Evolutionary conservation across 2,329 filamentous ascomycete genomes (phyloP), one percentile per base, ranked within the genome.

Genomic region (Trichoderma sp.): DNA sequence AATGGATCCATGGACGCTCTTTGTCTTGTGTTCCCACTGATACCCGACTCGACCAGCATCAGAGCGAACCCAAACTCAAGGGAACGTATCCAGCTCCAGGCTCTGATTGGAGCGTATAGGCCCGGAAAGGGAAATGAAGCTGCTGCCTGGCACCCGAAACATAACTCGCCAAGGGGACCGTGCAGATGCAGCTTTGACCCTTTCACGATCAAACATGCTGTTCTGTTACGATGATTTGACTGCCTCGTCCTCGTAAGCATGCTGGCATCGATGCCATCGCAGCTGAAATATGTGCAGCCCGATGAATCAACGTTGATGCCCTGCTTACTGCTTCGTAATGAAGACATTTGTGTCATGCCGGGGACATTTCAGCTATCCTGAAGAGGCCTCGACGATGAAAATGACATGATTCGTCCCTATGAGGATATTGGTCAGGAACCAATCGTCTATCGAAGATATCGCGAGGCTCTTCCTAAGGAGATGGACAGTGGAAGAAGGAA

Each of bases 261-360:
- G 40, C 13, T 21, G 40, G 5, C 47, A 31, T 58, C 35, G 40
- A 59, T 59, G 31, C 55, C 35, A 59, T 21, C 24, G 14, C 40
- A 59, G 63, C 63, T 67, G 63, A 67, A 52, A 29, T n/a, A 31
- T 33, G 62, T 37, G 27, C 21, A 47, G 62, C 24, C 62, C 27
- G 53, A 57, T 65, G 62, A 56, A 65, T 43, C 53, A 65, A 57
- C 21, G 24, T 19, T 37, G 40, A 55, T 65, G 52, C 52, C 40
- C 40, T 65, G 62, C 62, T 65, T 43, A 65, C 62, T 5, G 49
- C 62, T 65, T 65, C 19, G 62, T 56, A 56, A 65, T 55, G 62
- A 56, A 21, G 27, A 35, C 33, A 33, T 19, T n/a, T 35, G 62
- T 57, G 62, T 65, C 62, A 16, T 27, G 53, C 16, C 24, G 35